phyloP scores from a whole-genome alignment of 345 rosid species.

The Noccaea caerulescens region DNA sequence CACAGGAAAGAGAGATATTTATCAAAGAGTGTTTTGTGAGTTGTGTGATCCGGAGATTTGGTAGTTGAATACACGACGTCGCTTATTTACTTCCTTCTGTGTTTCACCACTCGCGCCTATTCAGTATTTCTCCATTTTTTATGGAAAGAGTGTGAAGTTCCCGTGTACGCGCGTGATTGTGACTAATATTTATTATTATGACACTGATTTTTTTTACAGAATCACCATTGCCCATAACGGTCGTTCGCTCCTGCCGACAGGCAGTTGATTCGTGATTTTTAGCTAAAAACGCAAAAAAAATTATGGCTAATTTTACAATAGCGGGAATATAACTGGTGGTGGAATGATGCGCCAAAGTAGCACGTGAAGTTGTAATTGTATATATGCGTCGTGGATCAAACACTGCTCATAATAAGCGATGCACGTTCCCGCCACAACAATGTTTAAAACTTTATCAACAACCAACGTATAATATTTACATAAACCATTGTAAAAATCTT shows the following conservation, averaged over 20 bases:
- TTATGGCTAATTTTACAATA: no score
- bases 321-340: no score
- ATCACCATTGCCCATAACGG: background rate
- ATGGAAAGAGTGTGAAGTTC: no score
- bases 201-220: background rate
- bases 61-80: conserved; percentile 20
- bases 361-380: no score
- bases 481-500: no score
- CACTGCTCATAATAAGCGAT: no score
- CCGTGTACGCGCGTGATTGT: conserved; percentile 15
- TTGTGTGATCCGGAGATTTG: conserved; percentile 39
- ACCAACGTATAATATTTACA: no score
- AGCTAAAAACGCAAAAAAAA: no score
- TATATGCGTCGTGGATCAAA: no score
- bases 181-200: background rate
- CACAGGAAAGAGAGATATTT: background rate
- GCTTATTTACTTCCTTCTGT: conserved; percentile 15
- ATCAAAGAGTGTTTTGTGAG: background rate
- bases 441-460: no score
- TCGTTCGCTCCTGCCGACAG: conserved; percentile 21
- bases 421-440: no score
- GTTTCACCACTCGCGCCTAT: conserved; percentile 24
- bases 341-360: no score
- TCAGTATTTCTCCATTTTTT: background rate
- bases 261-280: background rate